These are phyloP conservation scores for Volvariella surrecta DNA, from an alignment of 1,284 basidiomycete species.

Conservation along the genomic window DNA sequence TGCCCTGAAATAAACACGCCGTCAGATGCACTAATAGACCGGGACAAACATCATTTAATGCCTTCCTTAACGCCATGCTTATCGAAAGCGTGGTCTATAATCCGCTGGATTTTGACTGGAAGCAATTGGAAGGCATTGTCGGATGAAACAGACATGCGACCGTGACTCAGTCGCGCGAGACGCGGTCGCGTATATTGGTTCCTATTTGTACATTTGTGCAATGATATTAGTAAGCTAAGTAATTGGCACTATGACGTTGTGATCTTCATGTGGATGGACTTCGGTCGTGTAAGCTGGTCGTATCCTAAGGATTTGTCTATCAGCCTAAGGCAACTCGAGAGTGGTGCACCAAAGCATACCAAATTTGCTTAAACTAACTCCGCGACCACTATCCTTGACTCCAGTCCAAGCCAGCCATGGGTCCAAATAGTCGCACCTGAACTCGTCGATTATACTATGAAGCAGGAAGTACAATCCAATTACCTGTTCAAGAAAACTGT, in stretches of 20 bases:
- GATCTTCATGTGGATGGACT: conserved; percentile 75
- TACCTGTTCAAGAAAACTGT: conserved; percentile 89
- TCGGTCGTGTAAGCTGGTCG: conserved; percentile 70
- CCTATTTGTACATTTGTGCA: no score
- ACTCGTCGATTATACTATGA: conserved; percentile 1
- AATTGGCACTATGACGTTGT: conserved; percentile 24
- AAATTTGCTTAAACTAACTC: conserved; percentile 83
- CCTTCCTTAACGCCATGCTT: not conserved
- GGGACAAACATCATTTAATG: no score
- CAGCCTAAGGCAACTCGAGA: not conserved
- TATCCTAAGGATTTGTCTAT: conserved; percentile 41
- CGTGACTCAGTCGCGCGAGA: no score
- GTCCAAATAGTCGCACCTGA: conserved; percentile 79
- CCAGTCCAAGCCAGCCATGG: conserved; percentile 93
- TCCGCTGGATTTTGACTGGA: not conserved
- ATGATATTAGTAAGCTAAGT: no score
- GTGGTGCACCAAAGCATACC: conserved; percentile 41
- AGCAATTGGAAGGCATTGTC: not conserved
- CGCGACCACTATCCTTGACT: conserved; percentile 87
- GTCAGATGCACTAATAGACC: no score
- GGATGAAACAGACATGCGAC: not conserved
- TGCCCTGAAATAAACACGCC: not conserved
- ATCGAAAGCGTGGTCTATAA: not conserved
- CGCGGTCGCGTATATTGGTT: no score
- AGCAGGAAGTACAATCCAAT: conserved; percentile 2